These are phyloP conservation scores for Raphanus hybrid DNA, from an alignment of 441 rosid genomes.

Conservation along the genomic window DNA sequence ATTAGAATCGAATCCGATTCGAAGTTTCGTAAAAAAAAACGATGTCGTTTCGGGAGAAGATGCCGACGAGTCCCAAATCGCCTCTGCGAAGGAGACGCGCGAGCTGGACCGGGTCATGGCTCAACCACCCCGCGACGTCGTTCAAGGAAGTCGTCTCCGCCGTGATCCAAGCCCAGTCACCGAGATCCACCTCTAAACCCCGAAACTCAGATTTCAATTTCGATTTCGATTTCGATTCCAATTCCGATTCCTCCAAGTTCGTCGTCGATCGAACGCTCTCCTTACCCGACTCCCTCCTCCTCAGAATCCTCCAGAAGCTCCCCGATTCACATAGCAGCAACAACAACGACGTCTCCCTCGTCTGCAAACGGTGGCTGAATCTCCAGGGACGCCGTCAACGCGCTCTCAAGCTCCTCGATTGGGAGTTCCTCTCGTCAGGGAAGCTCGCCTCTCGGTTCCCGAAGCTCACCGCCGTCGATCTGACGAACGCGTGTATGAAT, in stretches of 20 bases:
- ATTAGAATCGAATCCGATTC: background rate
- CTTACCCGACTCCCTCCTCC: constrained; percentile 39
- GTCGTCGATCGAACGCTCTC: constrained; percentile 38
- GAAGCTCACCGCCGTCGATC: constrained; percentile 31
- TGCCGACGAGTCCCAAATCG: constrained; percentile 43
- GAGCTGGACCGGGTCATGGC: constrained; percentile 43
- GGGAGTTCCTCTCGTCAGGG: constrained; percentile 41
- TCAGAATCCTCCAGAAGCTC: constrained; percentile 42
- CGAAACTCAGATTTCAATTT: background rate
- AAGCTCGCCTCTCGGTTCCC: constrained; percentile 40
- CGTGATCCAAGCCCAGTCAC: constrained; percentile 27
- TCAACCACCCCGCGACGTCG: constrained; percentile 26
- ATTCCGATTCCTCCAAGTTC: background rate
- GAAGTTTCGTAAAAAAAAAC: background rate
- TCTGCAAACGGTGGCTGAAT: constrained; percentile 41
- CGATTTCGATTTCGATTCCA: background rate
- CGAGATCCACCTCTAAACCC: constrained; percentile 30
- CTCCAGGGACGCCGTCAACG: constrained; percentile 36
- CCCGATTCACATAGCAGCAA: constrained; percentile 15
- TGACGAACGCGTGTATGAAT: constrained; percentile 27
- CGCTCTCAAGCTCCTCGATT: constrained; percentile 30
- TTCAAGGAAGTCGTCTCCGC: constrained; percentile 36
- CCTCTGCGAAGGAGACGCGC: constrained; percentile 38
- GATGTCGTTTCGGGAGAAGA: constrained; percentile 42
- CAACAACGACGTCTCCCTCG: constrained; percentile 17